These are phyloP conservation scores for Penicillium sp. DNA, from an alignment of 2,329 filamentous ascomycete species.

Conservation along the genomic window DNA sequence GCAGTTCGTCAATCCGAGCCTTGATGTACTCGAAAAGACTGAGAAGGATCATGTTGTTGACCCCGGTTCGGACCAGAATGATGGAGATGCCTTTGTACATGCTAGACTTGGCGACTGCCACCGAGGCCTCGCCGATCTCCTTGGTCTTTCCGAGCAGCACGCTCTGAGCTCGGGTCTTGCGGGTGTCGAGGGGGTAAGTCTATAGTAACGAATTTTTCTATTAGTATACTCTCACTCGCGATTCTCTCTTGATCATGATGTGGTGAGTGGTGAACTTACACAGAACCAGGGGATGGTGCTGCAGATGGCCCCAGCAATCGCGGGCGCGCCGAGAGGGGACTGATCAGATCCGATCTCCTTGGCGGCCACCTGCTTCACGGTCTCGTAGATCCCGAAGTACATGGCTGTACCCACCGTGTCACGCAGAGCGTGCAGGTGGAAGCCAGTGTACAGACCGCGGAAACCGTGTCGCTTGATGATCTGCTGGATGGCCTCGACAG, in stretches of 20 bases:
- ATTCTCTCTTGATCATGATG: background rate
- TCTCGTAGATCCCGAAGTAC: slow-evolving; percentile 57
- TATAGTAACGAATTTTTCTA: slow-evolving; percentile 28
- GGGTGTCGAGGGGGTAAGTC: slow-evolving; percentile 57
- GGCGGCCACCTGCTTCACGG: slow-evolving; percentile 54
- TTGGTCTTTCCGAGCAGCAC: slow-evolving; percentile 51
- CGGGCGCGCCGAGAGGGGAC: slow-evolving; percentile 51
- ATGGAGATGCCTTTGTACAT: slow-evolving; percentile 58
- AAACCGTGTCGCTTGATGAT: slow-evolving; percentile 53
- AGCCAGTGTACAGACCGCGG: slow-evolving; percentile 54
- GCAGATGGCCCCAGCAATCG: slow-evolving; percentile 54
- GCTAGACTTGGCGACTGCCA: slow-evolving; percentile 49
- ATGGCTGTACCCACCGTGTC: slow-evolving; percentile 54
- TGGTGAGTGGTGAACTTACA: slow-evolving; percentile 39
- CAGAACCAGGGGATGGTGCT: slow-evolving; percentile 56
- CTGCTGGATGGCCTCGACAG: slow-evolving; percentile 50
- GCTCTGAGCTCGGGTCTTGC: slow-evolving; percentile 57
- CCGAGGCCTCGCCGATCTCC: slow-evolving; percentile 49
- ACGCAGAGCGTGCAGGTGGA: slow-evolving; percentile 52
- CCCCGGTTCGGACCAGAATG: slow-evolving; percentile 52
- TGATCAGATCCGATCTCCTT: slow-evolving; percentile 52
- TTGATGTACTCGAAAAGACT: slow-evolving; percentile 56
- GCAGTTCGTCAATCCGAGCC: slow-evolving; percentile 50
- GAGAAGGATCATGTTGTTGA: slow-evolving; percentile 58
- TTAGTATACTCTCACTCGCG: slow-evolving; percentile 1